Conservation (phyloP, 305 asterid species). For the Rubia balearica region DNA sequence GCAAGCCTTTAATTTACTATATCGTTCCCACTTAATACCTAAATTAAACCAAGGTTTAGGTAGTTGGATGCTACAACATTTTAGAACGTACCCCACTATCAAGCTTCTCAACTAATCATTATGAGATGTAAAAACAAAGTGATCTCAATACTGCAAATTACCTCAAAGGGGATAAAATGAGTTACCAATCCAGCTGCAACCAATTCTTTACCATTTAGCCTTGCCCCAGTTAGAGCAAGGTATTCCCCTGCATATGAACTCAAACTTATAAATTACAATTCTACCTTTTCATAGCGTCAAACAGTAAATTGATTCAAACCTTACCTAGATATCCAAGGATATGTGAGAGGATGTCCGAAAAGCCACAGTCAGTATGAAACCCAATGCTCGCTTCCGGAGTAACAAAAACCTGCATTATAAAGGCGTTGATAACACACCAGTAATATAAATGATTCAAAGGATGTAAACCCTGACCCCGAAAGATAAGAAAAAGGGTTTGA, state of each 20-base stretch:
- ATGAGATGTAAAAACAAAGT: background rate
- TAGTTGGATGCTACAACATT: background rate
- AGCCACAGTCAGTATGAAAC: slow-evolving; percentile 83
- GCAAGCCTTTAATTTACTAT: background rate
- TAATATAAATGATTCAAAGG: background rate
- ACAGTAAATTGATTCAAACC: slow-evolving; percentile 3
- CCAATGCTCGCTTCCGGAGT: slow-evolving; percentile 96
- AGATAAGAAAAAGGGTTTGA: background rate
- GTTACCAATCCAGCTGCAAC: slow-evolving; percentile 81
- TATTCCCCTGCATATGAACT: slow-evolving; percentile 54
- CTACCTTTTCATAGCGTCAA: background rate
- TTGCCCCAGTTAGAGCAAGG: slow-evolving; percentile 79
- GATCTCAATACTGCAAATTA: slow-evolving; percentile 22
- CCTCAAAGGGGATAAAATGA: slow-evolving; percentile 83
- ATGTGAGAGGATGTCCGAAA: slow-evolving; percentile 71
- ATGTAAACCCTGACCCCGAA: background rate
- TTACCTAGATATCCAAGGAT: slow-evolving; percentile 80
- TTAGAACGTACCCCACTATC: too few relatives aligned
- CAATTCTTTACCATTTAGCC: slow-evolving; percentile 73
- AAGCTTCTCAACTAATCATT: background rate
- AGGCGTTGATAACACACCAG: background rate
- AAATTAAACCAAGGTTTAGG: background rate
- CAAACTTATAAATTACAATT: background rate
- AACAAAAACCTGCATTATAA: slow-evolving; percentile 49
- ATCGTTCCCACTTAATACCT: background rate